These are phyloP conservation scores for Ochromonas danica DNA, from an alignment of 108 stramenopile genomes.

Conservation along the genomic window DNA sequence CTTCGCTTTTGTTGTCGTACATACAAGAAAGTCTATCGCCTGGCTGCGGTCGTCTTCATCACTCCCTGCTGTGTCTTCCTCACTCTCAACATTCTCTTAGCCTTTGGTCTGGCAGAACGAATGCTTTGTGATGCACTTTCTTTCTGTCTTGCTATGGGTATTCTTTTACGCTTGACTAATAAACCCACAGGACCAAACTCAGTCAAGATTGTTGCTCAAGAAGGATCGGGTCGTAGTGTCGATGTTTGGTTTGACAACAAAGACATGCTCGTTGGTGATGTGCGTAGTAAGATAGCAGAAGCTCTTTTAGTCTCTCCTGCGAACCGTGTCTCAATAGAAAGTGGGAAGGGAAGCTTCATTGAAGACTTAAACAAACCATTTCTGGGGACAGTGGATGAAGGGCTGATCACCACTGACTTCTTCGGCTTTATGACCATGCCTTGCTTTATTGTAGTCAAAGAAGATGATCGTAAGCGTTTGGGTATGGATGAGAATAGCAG, in stretches of 20 bases:
- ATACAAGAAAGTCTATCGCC: neutral
- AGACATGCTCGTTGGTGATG: neutral
- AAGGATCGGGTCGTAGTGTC: neutral
- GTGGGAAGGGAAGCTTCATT: conserved; percentile 32
- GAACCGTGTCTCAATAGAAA: conserved; percentile 1
- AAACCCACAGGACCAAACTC: neutral
- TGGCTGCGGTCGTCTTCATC: neutral
- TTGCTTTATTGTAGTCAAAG: conserved; percentile 23
- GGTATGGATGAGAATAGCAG: neutral
- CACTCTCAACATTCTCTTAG: neutral
- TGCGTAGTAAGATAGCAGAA: neutral
- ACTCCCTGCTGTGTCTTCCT: neutral
- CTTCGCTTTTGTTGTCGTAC: neutral
- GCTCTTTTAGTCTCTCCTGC: neutral
- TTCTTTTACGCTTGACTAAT: neutral
- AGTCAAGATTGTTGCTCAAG: neutral
- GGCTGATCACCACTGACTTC: neutral
- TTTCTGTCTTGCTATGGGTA: neutral
- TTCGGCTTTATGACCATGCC: conserved; percentile 21
- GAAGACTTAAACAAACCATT: conserved; percentile 4
- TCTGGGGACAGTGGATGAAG: neutral
- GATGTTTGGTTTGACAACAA: conserved; percentile 12
- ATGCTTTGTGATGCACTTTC: neutral
- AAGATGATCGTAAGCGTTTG: neutral
- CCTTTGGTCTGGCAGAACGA: neutral